Evolutionary conservation across 202 grass and related monocot species (phyloP).

Genomic region (Digitaria exilis): DNA sequence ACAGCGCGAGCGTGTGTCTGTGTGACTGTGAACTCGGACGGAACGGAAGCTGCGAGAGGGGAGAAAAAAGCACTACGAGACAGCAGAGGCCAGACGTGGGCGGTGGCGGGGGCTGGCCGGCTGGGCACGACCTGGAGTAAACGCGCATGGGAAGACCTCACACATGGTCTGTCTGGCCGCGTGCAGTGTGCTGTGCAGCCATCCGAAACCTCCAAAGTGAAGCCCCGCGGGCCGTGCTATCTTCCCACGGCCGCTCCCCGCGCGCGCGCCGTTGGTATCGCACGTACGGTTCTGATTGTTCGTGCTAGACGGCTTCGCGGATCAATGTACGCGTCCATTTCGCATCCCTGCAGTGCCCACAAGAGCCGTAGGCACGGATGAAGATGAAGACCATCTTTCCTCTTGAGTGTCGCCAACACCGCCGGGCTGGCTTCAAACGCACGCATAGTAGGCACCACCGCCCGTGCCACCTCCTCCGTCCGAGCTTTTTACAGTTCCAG

Average conservation of each 20-base stretch:
- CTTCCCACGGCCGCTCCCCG: no score
- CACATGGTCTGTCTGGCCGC: slow-evolving; percentile 5
- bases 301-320: no score
- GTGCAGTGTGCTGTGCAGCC: no score
- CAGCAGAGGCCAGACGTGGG: not conserved
- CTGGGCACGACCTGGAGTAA: no score
- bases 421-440: not conserved
- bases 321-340: no score
- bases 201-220: no score
- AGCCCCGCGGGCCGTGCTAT: no score
- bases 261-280: no score
- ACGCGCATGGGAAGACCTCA: not conserved
- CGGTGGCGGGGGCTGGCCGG: not conserved
- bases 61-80: not conserved
- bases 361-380: no score
- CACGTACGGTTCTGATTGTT: no score
- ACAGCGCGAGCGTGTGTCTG: not conserved
- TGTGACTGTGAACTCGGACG: not conserved
- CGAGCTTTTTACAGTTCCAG: slow-evolving; percentile 6
- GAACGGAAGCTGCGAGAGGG: not conserved
- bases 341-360: no score
- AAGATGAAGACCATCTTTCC: no score
- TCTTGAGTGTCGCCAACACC: not conserved
- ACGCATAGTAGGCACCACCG: not conserved
- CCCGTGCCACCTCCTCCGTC: not conserved